Base-by-base conservation (phyloP, 345 rosid genomes). In the Eucalyptus sp. region DNA sequence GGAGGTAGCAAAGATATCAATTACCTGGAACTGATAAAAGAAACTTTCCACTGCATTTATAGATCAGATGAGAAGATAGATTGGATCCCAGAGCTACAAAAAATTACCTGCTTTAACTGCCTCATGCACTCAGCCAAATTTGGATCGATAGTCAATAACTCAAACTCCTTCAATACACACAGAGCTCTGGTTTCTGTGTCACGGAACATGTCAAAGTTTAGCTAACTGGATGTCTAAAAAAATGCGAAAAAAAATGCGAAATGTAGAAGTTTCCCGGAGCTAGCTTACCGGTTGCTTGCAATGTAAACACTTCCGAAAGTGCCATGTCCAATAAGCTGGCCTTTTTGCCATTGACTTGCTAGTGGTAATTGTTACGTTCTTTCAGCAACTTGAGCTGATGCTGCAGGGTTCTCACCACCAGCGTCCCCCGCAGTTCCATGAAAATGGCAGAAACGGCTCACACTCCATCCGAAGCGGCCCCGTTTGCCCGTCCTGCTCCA, bases 251-350 rank as follows among this genome's bases (percentile, higher is more conserved):
- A 33, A 33, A 33, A 33, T 33, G 37, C 37, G 37, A 33, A 33
- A 33, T 56, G 24, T 54, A 8, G 0, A 50, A 76, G 49, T 27
- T 29, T 50, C 49, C 58, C 16, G 15, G 24, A 85, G 22, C 22
- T 50, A 37, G 17, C 13, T 86, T 86, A 96, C 96, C 94, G 94
- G 94, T 94, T 96, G 91, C 95, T 94, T 87, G 96, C 97, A 91
- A 94, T 90, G 91, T 94, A 95, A 11, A 96, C 98, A 88, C 93
- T 95, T 91, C 96, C 96, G 86, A 93, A 96, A 27, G 97, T 94
- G 62, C 98, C 96, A 92, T 92, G 91, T 56, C 98, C 96, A 54
- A 95, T 87, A 64, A 93, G 92, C 84, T 90, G 92, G 89, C 97
- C 96, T 91, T 93, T 93, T 90, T 93, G 92, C 97, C 97, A 96